Base-by-base conservation (phyloP, 805 yeast genomes). In the Yarrowia yakushimensis region DNA sequence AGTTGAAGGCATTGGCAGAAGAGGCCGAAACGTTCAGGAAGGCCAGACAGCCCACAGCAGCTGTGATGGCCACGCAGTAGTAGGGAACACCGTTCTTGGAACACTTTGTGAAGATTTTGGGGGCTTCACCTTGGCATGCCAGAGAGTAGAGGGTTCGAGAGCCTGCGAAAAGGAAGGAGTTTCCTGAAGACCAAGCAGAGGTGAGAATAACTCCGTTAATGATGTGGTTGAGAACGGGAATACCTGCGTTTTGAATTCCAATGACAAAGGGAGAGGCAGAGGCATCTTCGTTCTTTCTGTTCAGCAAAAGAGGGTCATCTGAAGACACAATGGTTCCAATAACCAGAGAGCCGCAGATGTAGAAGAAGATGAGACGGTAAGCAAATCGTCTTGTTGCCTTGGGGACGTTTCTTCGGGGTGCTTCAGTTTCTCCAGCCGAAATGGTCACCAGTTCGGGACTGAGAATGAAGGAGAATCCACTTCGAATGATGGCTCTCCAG, bases 391-490 rank as follows among this genome's bases (percentile, higher is more conserved):
- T 83, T 4, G 92, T 87, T 0, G 94, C 93, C 27, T 85, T 81
- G 5, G 96, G 96, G 27, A 89, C 78, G 0, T 92, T 85, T 65
- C 81, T 82, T 66, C 94, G 77, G 8, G 96, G 96, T 64, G 87
- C 85, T 64, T 85, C 80, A 15, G 93, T 87, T 72, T 89, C 96
- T 73, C 92, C 88, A 2, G 93, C 90, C 1, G 94, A 92, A 63
- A 89, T 84, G 64, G 89, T 83, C 13, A 90, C 90, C 73, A 88
- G 85, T 67, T 89, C 96, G 61, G 85, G 78, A 1, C 90, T 86
- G 0, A 96, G 93, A 63, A 87, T 84, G 69, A 86, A 89, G 0
- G 94, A 88, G 74, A 87, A 89, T 0, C 90, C 79, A 0, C 90
- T 85, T 30, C 87, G 82, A 54, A 85, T 74, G 8, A 85, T 73